Evolutionary conservation across 345 rosid species (phyloP), one percentile per base, ranked within the genome.

Genomic region (Rubroshorea leprosula): DNA sequence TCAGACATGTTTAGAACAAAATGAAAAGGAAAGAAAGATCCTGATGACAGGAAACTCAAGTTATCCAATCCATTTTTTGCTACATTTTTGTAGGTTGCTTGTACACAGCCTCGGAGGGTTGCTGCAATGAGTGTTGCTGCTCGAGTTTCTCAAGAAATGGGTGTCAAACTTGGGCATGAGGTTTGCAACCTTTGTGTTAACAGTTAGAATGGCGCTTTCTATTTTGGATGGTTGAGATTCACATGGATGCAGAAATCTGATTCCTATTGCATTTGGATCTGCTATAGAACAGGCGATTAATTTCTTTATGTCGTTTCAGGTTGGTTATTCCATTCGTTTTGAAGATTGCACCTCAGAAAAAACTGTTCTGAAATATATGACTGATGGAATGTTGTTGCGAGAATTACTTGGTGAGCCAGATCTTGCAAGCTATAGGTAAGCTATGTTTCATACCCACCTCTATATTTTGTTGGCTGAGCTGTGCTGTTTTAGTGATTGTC

Each of bases 101-200:
- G 98, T 74, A 89, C 99, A 17, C 99, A 93, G 74, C 99, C 96
- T 51, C 84, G 98, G 53, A 72, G 96, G 66, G 95, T 92, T 68
- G 98, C 98, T 58, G 98, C 98, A 46, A 93, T 89, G 99, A 93
- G 97, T 66, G 97, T 93, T 68, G 87, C 98, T 66, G 97, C 94
- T 57, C 85, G 99, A 68, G 99, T 93, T 73, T 83, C 99, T 68
- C 97, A 93, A 66, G 99, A 93, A 73, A 80, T 93, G 94, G 99
- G 97, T 46, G 87, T 93, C 74, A 89, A 93, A 73, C 99, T 93
- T 73, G 97, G 99, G 46, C 97, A 93, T 14, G 99, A 93, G 84
- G 98, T 81, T 53, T 58, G 69, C 24, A 43, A 59, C 57, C 58
- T 24, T 17, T 23, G 19, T 51, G 46, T 23, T 45, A 29, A 29